A percentile compares a stretch with the other conserved stretches of the same genome.
Conservation (phyloP, 768 basidiomycete species). For the Auriscalpium microsporum region DNA sequence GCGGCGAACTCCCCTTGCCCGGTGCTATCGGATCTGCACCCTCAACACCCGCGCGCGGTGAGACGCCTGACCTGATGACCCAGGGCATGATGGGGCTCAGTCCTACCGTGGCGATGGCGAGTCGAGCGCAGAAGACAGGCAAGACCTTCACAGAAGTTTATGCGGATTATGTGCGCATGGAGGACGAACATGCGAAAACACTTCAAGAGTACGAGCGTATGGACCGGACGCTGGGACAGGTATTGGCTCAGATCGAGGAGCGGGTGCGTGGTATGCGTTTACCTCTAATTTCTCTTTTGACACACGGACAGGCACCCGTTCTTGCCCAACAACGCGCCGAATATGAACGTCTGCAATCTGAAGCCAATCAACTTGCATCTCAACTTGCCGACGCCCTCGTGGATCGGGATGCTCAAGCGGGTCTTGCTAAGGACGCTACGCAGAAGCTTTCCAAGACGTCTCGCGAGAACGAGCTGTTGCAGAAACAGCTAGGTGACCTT, state of each 20-base stretch:
- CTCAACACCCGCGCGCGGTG: constrained; percentile 35
- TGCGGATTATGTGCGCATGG: constrained; percentile 77
- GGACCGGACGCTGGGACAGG: constrained; percentile 68
- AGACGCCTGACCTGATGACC: constrained; percentile 34
- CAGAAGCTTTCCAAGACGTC: constrained; percentile 7
- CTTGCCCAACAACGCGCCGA: constrained; percentile 85
- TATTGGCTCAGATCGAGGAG: constrained; percentile 88
- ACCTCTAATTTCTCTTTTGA: constrained; percentile 1
- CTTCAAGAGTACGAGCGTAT: constrained; percentile 78
- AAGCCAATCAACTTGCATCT: constrained; percentile 70
- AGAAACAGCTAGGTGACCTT: constrained; percentile 4
- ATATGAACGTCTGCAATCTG: constrained; percentile 75
- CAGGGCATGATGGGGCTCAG: constrained; percentile 66
- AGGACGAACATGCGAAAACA: constrained; percentile 74
- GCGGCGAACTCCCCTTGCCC: constrained; percentile 61
- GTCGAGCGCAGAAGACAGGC: constrained; percentile 69
- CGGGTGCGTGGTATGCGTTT: constrained; percentile 40
- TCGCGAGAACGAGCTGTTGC: constrained; percentile 4
- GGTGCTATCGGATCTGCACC: constrained; percentile 30
- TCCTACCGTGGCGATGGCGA: constrained; percentile 83
- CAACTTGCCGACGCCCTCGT: constrained; percentile 69
- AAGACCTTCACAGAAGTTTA: constrained; percentile 95
- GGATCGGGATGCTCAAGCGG: constrained; percentile 63
- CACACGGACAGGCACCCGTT: constrained; percentile 65
- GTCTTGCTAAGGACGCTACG: constrained; percentile 45